Conservation (phyloP, 768 basidiomycete genomes). For the Gymnopilus junonius region DNA sequence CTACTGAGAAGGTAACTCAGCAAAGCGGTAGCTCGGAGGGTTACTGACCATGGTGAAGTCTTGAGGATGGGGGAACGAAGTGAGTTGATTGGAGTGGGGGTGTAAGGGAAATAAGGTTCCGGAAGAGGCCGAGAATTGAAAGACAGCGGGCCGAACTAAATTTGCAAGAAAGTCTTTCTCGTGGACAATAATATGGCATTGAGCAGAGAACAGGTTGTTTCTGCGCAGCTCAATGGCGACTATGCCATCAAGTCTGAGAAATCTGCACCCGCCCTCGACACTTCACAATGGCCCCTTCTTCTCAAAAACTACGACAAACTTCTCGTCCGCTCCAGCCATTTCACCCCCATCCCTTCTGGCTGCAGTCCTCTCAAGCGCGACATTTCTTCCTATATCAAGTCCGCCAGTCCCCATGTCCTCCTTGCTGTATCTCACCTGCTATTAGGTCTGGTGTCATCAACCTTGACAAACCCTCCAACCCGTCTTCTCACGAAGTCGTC, state of each 20-base stretch:
- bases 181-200: conserved; percentile 46
- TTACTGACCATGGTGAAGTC: conserved; percentile 9
- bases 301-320: conserved; percentile 99
- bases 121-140: conserved; percentile 21
- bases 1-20: conserved; percentile 31
- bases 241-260: conserved; percentile 83
- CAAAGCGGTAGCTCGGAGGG: conserved; percentile 12
- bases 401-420: conserved; percentile 18
- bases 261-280: conserved; percentile 79
- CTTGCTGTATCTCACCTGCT: conserved; percentile 7
- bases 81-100: conserved; percentile 21
- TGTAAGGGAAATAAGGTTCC: conserved; percentile 42
- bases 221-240: conserved; percentile 76
- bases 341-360: conserved; percentile 95
- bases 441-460: conserved; percentile 97
- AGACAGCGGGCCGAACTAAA: conserved; percentile 17
- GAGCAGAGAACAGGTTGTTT: conserved; percentile 70
- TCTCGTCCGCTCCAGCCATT: conserved; percentile 93
- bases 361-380: conserved; percentile 96
- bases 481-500: conserved; percentile 98
- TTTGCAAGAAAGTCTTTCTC: conserved; percentile 16
- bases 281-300: conserved; percentile 96
- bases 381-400: conserved; percentile 91
- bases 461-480: conserved; percentile 99
- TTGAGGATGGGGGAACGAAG: conserved; percentile 34